Conservation (phyloP, 2,329 filamentous ascomycete species). For the Pseudocercospora cruenta region DNA sequence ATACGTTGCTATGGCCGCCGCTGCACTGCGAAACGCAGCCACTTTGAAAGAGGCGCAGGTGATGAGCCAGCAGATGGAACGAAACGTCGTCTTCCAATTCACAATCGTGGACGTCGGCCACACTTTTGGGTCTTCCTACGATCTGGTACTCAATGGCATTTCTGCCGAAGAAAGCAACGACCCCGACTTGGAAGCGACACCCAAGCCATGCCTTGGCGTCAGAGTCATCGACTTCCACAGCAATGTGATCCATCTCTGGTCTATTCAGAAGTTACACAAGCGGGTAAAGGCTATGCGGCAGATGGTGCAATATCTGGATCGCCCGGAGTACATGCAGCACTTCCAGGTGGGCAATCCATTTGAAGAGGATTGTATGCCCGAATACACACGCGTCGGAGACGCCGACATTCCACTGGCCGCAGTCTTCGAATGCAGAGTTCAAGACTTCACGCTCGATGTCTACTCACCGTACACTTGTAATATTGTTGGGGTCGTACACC, state of each 20-base stretch:
- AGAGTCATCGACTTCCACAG: constrained; percentile 90
- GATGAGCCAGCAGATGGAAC: constrained; percentile 95
- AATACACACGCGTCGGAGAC: constrained; percentile 90
- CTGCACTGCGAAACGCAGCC: constrained; percentile 83
- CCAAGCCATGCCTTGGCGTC: constrained; percentile 88
- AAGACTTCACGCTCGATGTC: constrained; percentile 90
- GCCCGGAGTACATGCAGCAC: constrained; percentile 91
- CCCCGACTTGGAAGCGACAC: constrained; percentile 68
- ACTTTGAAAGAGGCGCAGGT: constrained; percentile 94
- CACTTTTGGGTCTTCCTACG: constrained; percentile 88
- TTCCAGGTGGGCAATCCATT: constrained; percentile 93
- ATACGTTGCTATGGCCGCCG: constrained; percentile 92
- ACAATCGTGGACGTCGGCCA: constrained; percentile 88
- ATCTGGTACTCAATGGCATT: constrained; percentile 91
- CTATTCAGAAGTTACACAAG: constrained; percentile 85
- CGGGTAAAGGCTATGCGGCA: constrained; percentile 91
- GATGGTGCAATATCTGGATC: constrained; percentile 94
- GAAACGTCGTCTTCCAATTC: constrained; percentile 92
- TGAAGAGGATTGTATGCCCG: constrained; percentile 81
- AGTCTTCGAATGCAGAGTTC: constrained; percentile 91
- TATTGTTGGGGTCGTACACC: constrained; percentile 84
- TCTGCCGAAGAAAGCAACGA: constrained; percentile 82
- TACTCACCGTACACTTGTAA: constrained; percentile 90
- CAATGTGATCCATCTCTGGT: constrained; percentile 88
- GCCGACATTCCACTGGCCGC: constrained; percentile 88